Evolutionary conservation across 2,329 filamentous ascomycete genomes (phyloP), one percentile per base, ranked within the genome.

Genomic region (Ophiognomonia clavigignenti-juglandacearum): DNA sequence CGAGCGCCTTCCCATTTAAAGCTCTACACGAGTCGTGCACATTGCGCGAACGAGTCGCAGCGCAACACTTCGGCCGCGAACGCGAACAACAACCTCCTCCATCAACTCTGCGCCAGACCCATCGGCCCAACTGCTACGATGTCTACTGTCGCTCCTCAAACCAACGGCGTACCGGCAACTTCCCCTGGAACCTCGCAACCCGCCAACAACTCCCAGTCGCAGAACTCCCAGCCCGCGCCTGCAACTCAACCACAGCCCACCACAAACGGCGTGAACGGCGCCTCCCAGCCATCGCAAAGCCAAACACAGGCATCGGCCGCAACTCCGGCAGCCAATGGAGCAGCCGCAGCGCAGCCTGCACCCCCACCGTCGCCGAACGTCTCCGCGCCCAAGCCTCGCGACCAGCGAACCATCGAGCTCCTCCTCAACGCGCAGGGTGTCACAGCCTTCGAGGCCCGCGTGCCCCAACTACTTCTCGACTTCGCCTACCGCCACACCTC

Each of bases 401-500:
- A 93, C 64, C 80, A 85, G 14, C 83, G 87, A 59, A 81, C 89
- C 13, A 80, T 93, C 58, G 87, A 92, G 68, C 80, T 91, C 16
- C 78, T 93, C 43, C 81, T 93, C 40, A 84, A 83, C 18, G 85
- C 85, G 7, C 84, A 90, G 58, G 87, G 87, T 60, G 86, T 92
- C 9, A 83, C 84, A 4, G 76, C 83, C 34, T 93, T 89, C 73
- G 87, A 92, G 64, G 80, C 86, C 64, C 86, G 88, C 59, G 87
- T 93, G 1, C 88, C 88, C 0, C 77, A 92, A 1, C 82, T 91
- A 49, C 82, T 93, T 40, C 82, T 93, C 63, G 88, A 93, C 70
- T 92, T 92, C 61, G 86, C 88, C 40, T 93, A 93, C 75, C 82
- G 88, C 31, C 87, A 90, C 73, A 88, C 85, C 9, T 82, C 81